A percentile compares a stretch with the other conserved stretches of the same genome.
Evolutionary conservation across 2,329 filamentous ascomycete genomes (phyloP).

Genomic region (Fusarium camptoceras): DNA sequence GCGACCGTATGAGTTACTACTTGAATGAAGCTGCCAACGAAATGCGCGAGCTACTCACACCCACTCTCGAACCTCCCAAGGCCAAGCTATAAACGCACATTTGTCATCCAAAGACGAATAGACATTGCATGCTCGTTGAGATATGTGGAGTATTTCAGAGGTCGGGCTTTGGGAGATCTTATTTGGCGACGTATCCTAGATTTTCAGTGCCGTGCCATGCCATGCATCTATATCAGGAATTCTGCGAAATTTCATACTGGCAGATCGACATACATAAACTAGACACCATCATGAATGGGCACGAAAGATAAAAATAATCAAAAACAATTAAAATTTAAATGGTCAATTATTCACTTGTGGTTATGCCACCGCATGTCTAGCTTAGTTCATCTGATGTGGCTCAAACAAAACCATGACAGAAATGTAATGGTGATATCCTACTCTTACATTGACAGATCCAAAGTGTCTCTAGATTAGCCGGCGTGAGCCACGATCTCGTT

Average conservation of each 20-base stretch:
- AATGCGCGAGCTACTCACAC: slow-evolving; percentile 85
- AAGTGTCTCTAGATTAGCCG: slow-evolving; percentile 64
- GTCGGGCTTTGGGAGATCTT: slow-evolving; percentile 1
- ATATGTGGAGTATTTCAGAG: neutral
- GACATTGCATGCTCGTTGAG: neutral
- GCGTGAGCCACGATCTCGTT: slow-evolving; percentile 97
- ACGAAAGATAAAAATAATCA: slow-evolving; percentile 18
- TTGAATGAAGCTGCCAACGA: slow-evolving; percentile 93
- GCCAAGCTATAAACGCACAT: slow-evolving; percentile 77
- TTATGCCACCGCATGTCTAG: slow-evolving; percentile 23
- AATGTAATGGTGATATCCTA: slow-evolving; percentile 32
- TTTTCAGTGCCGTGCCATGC: neutral
- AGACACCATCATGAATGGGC: slow-evolving; percentile 1
- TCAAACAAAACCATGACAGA: neutral
- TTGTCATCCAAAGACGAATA: neutral
- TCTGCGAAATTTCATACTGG: slow-evolving; percentile 1
- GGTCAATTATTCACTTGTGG: slow-evolving; percentile 7
- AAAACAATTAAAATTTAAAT: slow-evolving; percentile 14
- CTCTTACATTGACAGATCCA: slow-evolving; percentile 35
- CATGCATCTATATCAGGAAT: slow-evolving; percentile 13
- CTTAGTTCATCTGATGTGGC: slow-evolving; percentile 26
- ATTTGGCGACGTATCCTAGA: slow-evolving; percentile 24
- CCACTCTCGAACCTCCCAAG: slow-evolving; percentile 82
- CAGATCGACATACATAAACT: slow-evolving; percentile 10
- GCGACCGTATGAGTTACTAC: slow-evolving; percentile 94